A percentile compares a stretch with the other conserved stretches of the same genome.
phyloP scores from a whole-genome alignment of 2,329 filamentous ascomycete species.

The Penicillium brasilianum region DNA sequence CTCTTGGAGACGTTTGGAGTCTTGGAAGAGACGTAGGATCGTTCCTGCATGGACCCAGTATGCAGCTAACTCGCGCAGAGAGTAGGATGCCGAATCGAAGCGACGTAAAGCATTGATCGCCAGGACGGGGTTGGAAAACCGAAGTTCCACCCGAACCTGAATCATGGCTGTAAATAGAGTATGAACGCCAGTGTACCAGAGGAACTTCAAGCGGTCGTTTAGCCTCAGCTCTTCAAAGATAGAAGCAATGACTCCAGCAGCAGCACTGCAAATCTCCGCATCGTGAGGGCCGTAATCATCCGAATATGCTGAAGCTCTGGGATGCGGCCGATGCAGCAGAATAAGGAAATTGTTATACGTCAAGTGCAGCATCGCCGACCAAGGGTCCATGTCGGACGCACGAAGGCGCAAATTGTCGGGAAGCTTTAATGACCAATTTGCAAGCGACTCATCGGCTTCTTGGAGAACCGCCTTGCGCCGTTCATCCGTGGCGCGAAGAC shows the following conservation, averaged over 20 bases:
- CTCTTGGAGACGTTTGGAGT: slow-evolving; percentile 49
- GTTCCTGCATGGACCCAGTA: slow-evolving; percentile 52
- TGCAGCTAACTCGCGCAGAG: slow-evolving; percentile 47
- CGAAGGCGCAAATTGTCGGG: slow-evolving; percentile 49
- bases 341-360: slow-evolving; percentile 55
- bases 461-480: slow-evolving; percentile 49
- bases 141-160: slow-evolving; percentile 52
- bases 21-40: slow-evolving; percentile 50
- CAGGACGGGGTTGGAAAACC: slow-evolving; percentile 52
- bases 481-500: slow-evolving; percentile 46
- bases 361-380: slow-evolving; percentile 52
- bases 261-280: slow-evolving; percentile 52
- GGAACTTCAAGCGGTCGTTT: slow-evolving; percentile 48
- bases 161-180: slow-evolving; percentile 55
- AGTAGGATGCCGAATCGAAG: slow-evolving; percentile 50
- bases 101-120: slow-evolving; percentile 53
- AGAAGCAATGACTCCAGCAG: slow-evolving; percentile 51
- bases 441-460: slow-evolving; percentile 49
- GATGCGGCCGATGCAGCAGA: slow-evolving; percentile 51
- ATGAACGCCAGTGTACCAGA: slow-evolving; percentile 53
- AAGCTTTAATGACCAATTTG: slow-evolving; percentile 50
- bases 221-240: slow-evolving; percentile 52
- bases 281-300: slow-evolving; percentile 53
- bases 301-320: slow-evolving; percentile 49
- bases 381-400: slow-evolving; percentile 49